Evolutionary conservation across 2,329 filamentous ascomycete genomes (phyloP), one percentile per base, ranked within the genome.

Genomic region (Penicillium sp.): DNA sequence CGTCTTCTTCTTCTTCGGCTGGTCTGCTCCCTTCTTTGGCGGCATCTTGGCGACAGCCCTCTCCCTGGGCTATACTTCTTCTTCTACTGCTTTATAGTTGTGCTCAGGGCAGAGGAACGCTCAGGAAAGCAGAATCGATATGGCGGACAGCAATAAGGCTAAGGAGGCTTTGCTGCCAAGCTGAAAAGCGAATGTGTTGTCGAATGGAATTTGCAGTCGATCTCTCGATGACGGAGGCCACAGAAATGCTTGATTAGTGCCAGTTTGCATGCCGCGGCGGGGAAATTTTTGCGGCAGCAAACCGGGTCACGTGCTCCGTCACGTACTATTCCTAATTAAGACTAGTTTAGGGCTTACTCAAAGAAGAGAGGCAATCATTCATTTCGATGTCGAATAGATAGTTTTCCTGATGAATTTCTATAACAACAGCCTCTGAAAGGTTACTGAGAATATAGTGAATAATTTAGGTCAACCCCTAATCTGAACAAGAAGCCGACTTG

Each of bases 1-100:
- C 61, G 70, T 60, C 68, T 76, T 79, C 67, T 77, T 74, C 70
- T 79, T 77, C 68, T 79, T 79, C 45, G 72, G 68, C 68, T 73
- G 68, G 26, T 75, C 69, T 47, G 63, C 64, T 59, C 47, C 56
- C 63, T 77, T 78, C 63, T 77, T 79, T 57, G 77, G 77, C 62
- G 77, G 69, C 77, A 80, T 80, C 63, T 65, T 73, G 71, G 62
- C 67, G 63, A 55, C 51, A 33, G 50, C 50, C 56, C 50, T 54
- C 16, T 58, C 56, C 47, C 56, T 47, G 56, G 56, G 56, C 51
- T 54, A 24, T 52, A 42, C 51, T 47, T 28, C 33, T n/a, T 24
- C 23, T 21, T 33, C 14, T 20, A 14, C 23, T 23, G 3, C 20
- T 43, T 43, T 43, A 18, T 43, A 21, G 20, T 9, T 23, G 40